These are phyloP conservation scores for Talaromyces marneffei DNA, from an alignment of 2,329 filamentous ascomycete genomes.

Conservation along the genomic window DNA sequence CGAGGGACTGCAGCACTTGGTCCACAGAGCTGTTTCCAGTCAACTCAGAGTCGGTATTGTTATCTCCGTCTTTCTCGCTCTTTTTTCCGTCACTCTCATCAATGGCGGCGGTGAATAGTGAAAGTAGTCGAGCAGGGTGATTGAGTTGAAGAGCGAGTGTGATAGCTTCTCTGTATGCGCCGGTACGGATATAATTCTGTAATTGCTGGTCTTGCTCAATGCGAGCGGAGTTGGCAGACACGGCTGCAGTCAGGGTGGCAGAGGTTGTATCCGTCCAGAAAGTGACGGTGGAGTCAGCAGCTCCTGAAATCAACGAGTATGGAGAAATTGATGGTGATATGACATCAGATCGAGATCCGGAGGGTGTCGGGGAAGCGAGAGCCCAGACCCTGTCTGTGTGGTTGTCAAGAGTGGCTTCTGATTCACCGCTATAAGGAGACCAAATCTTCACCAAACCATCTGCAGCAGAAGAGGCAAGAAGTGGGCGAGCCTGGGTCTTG, in stretches of 20 bases:
- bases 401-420: constrained; percentile 87
- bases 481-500: constrained; percentile 27
- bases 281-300: constrained; percentile 84
- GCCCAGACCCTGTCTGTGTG: constrained; percentile 96
- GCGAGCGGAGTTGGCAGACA: constrained; percentile 67
- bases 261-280: constrained; percentile 94
- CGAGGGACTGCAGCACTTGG: constrained; percentile 70
- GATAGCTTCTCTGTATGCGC: constrained; percentile 88
- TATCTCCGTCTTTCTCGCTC: constrained; percentile 27
- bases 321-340: constrained; percentile 43
- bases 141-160: constrained; percentile 87
- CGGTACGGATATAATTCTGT: constrained; percentile 82
- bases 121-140: constrained; percentile 80
- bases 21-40: constrained; percentile 60
- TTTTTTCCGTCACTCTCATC: constrained; percentile 60
- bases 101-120: constrained; percentile 75
- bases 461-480: constrained; percentile 75
- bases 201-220: constrained; percentile 93
- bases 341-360: constrained; percentile 28
- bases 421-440: constrained; percentile 80
- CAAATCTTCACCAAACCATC: constrained; percentile 96
- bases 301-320: constrained; percentile 72
- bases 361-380: constrained; percentile 58
- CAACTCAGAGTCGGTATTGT: constrained; percentile 29
- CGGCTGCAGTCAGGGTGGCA: constrained; percentile 68